Conservation (phyloP, 345 rosid species). For the Ceriops decandra region DNA sequence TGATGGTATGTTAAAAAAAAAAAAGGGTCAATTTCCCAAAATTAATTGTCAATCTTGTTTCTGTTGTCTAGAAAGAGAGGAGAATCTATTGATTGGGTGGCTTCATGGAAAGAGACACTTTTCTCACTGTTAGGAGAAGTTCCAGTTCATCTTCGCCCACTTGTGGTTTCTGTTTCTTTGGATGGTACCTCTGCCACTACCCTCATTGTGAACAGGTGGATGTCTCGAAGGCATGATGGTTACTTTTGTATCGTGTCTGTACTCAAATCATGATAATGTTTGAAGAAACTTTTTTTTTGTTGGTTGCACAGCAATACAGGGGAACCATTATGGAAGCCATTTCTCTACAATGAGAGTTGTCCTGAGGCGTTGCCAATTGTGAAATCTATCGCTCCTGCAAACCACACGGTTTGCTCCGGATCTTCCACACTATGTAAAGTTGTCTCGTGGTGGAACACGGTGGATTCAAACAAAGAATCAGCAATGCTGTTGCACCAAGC, state of each 20-base stretch:
- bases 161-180: slow-evolving; percentile 61
- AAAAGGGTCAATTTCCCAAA: background rate
- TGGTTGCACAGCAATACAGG: slow-evolving; percentile 51
- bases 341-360: slow-evolving; percentile 78
- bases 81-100: slow-evolving; percentile 64
- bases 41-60: slow-evolving; percentile 31
- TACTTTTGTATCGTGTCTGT: background rate
- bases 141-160: slow-evolving; percentile 54
- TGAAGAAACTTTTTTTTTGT: slow-evolving; percentile 13
- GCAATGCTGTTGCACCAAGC: slow-evolving; percentile 76
- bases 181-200: slow-evolving; percentile 97
- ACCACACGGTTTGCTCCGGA: slow-evolving; percentile 88
- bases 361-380: slow-evolving; percentile 66
- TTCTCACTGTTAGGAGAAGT: slow-evolving; percentile 63
- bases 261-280: background rate
- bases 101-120: slow-evolving; percentile 72
- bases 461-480: slow-evolving; percentile 42
- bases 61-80: slow-evolving; percentile 71
- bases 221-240: slow-evolving; percentile 1
- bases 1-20: background rate
- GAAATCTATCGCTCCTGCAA: slow-evolving; percentile 74
- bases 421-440: slow-evolving; percentile 91
- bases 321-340: slow-evolving; percentile 63
- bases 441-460: slow-evolving; percentile 78
- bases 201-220: slow-evolving; percentile 66